Percentiles rank a stretch among this genome's conserved stretches.
Evolutionary conservation across 2,329 filamentous ascomycete species (phyloP).

Genomic region (Verruconis gallopava): DNA sequence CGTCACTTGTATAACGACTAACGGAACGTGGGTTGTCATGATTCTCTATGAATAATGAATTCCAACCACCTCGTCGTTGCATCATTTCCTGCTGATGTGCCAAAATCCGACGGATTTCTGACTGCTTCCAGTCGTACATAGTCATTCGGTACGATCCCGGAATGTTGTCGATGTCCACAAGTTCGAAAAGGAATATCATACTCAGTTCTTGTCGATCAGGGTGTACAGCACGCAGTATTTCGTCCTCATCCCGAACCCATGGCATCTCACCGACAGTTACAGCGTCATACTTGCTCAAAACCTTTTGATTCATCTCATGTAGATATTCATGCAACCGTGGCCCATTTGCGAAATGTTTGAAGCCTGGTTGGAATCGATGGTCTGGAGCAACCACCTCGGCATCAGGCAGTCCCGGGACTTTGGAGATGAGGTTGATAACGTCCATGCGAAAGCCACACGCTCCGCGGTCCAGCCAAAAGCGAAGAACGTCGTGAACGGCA

Average conservation of each 20-base stretch:
- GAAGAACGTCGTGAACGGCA: constrained; percentile 33
- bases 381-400: constrained; percentile 28
- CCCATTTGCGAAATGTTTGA: constrained; percentile 42
- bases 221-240: constrained; percentile 31
- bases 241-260: constrained; percentile 31
- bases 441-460: constrained; percentile 36
- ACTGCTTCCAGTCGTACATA: constrained; percentile 24
- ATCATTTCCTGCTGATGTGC: constrained; percentile 31
- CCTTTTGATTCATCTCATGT: constrained; percentile 37
- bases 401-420: constrained; percentile 29
- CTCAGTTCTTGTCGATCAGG: constrained; percentile 29
- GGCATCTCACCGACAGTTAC: constrained; percentile 52
- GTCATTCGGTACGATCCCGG: constrained; percentile 21
- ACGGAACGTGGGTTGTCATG: constrained; percentile 41
- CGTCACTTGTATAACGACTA: constrained; percentile 35
- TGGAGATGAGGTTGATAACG: constrained; percentile 37
- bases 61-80: constrained; percentile 34
- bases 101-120: constrained; percentile 22
- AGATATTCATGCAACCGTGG: constrained; percentile 46
- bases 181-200: constrained; percentile 38
- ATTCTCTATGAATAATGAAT: constrained; percentile 40
- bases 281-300: constrained; percentile 43
- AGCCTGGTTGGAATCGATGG: constrained; percentile 34
- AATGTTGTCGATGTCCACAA: constrained; percentile 28
- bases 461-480: constrained; percentile 36